These are phyloP conservation scores for Collariella sp. DNA, from an alignment of 495 filamentous ascomycete genomes.

Conservation along the genomic window DNA sequence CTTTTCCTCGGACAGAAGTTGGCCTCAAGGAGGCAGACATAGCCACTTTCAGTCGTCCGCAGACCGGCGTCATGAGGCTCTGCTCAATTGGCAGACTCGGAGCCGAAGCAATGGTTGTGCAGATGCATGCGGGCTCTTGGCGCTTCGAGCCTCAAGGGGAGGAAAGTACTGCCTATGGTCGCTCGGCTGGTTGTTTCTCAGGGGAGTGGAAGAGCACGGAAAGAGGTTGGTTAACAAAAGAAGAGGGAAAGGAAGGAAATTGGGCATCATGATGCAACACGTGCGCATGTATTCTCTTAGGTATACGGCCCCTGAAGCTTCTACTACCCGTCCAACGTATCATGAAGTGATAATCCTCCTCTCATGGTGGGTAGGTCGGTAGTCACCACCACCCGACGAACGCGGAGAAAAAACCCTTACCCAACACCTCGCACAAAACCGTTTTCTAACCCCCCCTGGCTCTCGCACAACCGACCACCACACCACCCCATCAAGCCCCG, in stretches of 20 bases:
- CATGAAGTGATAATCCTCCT: background rate
- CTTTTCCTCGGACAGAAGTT: too few relatives aligned
- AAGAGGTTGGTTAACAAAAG: background rate
- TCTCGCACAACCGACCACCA: too few relatives aligned
- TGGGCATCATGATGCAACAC: background rate
- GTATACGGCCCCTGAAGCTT: background rate
- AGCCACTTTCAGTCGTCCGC: background rate
- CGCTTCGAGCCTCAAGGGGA: background rate
- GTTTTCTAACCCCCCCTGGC: too few relatives aligned
- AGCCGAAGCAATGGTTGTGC: background rate
- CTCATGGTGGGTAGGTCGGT: background rate
- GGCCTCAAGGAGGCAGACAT: background rate
- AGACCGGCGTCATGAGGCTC: background rate
- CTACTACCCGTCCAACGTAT: background rate
- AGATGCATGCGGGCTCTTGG: constrained; percentile 1
- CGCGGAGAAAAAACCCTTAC: too few relatives aligned
- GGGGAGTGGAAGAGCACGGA: too few relatives aligned
- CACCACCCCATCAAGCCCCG: too few relatives aligned
- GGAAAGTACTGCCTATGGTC: too few relatives aligned
- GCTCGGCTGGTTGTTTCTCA: too few relatives aligned
- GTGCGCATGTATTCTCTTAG: constrained; percentile 1
- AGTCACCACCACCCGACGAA: too few relatives aligned
- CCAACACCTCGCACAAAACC: too few relatives aligned
- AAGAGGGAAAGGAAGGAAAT: background rate
- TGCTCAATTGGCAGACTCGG: background rate